Evolutionary conservation across 2,329 filamentous ascomycete species (phyloP), one percentile per base, ranked within the genome.

Genomic region (Alternaria metachromatica): DNA sequence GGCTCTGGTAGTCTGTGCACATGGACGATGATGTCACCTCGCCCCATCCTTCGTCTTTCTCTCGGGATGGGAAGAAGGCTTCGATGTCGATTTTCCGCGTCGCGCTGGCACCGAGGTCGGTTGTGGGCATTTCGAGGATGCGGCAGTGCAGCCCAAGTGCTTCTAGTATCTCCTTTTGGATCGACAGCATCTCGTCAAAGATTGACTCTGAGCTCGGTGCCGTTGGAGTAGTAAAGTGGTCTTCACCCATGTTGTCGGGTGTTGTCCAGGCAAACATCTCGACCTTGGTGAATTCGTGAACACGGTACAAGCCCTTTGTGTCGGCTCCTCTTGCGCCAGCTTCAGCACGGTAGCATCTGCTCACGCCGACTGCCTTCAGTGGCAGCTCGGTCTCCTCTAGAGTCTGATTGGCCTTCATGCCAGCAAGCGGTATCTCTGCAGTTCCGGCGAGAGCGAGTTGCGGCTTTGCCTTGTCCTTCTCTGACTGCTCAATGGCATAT

Each of bases 261-360:
- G 86, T 73, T 5, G 93, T 91, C 96, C 96, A 99, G 0, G 92
- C 94, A 78, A 99, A 98, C 85, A 99, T 90, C 81, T 99, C 96
- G 0, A 99, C 95, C 80, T 99, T 99, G 26, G 94, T 97, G 81
- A 99, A 99, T 81, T 99, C 96, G 81, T 99, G 96, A 4, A 99
- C 96, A 26, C 96, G 91, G 82, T 98, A 99, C 2, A 99, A 84
- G 6, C 96, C 96, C 82, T 97, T 97, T 2, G 94, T 97, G 72
- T 96, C 93, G 23, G 91, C 90, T 28, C 96, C 96, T 43, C 95
- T 87, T 1, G 94, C 92, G 30, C 96, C 96, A 0, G 96, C 96
- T 82, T 99, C 96, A 48, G 96, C 96, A 56, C 96, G 91, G 81
- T 96, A 99, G 84, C 94, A 97, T n/a, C 96, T 87, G 60, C 93